Evolutionary conservation across 345 rosid species (phyloP).

Genomic region (Aegle marmelos): DNA sequence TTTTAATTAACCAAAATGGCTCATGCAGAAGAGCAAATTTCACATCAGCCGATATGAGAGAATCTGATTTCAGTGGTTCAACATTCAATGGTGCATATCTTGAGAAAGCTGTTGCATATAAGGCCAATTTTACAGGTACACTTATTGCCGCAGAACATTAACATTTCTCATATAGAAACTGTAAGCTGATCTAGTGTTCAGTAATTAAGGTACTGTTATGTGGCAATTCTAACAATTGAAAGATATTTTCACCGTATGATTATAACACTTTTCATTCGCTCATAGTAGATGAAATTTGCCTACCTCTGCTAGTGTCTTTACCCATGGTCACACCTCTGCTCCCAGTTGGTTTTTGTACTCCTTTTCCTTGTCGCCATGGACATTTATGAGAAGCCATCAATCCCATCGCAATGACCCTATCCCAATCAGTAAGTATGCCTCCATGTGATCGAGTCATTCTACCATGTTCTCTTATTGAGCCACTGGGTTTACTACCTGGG

Average conservation of each 20-base stretch:
- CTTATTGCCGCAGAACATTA: not conserved
- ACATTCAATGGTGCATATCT: conserved; percentile 91
- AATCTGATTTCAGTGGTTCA: conserved; percentile 91
- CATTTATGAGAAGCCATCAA: not conserved
- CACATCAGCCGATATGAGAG: conserved; percentile 96
- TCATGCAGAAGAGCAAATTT: conserved; percentile 90
- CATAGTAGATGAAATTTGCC: not conserved
- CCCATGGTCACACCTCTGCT: not conserved
- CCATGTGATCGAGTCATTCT: not conserved
- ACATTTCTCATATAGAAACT: not conserved
- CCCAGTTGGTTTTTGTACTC: not conserved
- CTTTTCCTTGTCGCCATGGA: not conserved
- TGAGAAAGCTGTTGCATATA: conserved; percentile 95
- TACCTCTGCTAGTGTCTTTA: not conserved
- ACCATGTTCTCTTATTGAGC: not conserved
- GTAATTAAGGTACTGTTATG: not conserved
- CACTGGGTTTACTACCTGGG: not conserved
- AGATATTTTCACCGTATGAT: not conserved
- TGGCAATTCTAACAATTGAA: not conserved
- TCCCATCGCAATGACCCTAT: not conserved
- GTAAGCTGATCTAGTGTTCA: not conserved
- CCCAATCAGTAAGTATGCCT: not conserved
- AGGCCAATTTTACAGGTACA: conserved; percentile 83
- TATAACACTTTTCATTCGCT: not conserved
- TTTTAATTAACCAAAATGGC: conserved; percentile 23